Evolutionary conservation across 2,329 filamentous ascomycete genomes (phyloP), one percentile per base, ranked within the genome.

Genomic region (Blumeria hordei): DNA sequence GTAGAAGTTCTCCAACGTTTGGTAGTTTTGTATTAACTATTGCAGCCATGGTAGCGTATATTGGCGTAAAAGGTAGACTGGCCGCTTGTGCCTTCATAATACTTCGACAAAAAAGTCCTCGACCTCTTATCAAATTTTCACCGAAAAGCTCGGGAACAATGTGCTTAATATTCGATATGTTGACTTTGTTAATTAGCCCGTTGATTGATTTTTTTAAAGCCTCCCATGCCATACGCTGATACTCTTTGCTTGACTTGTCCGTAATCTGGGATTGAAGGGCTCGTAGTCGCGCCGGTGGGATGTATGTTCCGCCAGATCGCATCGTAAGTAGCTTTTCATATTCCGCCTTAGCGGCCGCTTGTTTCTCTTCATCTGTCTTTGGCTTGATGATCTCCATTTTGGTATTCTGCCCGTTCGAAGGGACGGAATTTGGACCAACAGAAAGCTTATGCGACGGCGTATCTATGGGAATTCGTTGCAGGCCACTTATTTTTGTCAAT

Each of bases 61-160:
- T 94, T 9, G 90, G 85, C 0, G 92, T 96, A 64, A 96, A 98
- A 0, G 90, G 88, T 67, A 96, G 75, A 73, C 86, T 93, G 9
- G 90, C 88, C 12, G 90, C 88, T 70, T 98, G 92, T 0, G 92
- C 92, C 72, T 96, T 96, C 88, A 96, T 94, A 64, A 98, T 92
- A 62, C 86, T 90, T 59, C 92, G 78, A 69, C 90, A 95, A 68
- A 96, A 95, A 57, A 98, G 70, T 18, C 92, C 92, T 57, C 92
- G 77, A 6, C 92, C 92, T 56, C 92, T 82, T 43, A 98, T 75
- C 62, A 98, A 70, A 66, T 98, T 98, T 73, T 98, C 92, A 53
- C 80, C 79, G 69, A 98, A 98, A 49, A 98, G 74, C 70, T 98
- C 92, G 1, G 90, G 90, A 28, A 96, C 88, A 59, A 98, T 95